Conservation (phyloP, 78 protist species). For the Dictyostelium intermedium region DNA sequence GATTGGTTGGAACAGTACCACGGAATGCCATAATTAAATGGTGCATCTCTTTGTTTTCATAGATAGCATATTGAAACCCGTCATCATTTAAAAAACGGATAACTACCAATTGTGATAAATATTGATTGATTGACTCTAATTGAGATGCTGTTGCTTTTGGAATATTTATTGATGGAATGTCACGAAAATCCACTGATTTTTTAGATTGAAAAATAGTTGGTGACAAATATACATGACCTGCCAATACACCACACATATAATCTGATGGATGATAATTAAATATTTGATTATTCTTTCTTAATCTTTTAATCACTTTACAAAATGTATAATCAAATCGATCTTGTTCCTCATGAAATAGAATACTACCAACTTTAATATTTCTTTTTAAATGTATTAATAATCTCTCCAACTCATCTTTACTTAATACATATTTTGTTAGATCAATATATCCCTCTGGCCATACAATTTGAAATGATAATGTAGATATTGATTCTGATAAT, state of each 20-base stretch:
- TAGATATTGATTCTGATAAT: not conserved
- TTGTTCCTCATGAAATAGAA: slow-evolving; percentile 5
- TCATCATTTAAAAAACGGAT: not conserved
- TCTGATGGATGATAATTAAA: slow-evolving; percentile 20
- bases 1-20: not conserved
- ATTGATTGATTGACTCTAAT: not conserved
- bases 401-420: not conserved
- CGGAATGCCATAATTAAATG: slow-evolving; percentile 1
- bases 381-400: not conserved
- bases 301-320: not conserved
- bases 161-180: not conserved
- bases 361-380: not conserved
- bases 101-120: not conserved
- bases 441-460: not conserved
- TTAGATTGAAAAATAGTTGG: not conserved
- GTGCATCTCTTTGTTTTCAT: slow-evolving; percentile 22
- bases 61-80: slow-evolving; percentile 3
- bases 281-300: not conserved
- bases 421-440: not conserved
- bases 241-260: not conserved
- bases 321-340: not conserved
- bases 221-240: not conserved
- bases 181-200: not conserved
- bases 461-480: not conserved
- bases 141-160: not conserved